phyloP scores from a whole-genome alignment of 148 eudicot genomes.

The Suaeda aralocaspica region DNA sequence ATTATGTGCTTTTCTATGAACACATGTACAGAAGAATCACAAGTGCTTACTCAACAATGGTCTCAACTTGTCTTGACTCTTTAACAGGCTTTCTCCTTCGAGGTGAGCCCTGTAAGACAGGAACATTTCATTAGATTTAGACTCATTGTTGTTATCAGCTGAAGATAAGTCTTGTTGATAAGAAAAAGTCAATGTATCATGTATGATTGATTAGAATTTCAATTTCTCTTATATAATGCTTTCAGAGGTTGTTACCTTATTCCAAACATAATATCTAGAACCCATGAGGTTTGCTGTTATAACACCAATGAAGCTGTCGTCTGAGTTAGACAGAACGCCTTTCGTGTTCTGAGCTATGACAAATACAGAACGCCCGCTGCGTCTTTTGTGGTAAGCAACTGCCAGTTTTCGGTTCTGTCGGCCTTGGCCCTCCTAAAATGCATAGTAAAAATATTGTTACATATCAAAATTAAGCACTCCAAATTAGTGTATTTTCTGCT shows the following conservation, averaged over 20 bases:
- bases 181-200: no score
- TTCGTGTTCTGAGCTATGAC: conserved; percentile 58
- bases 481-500: no score
- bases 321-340: conserved; percentile 45
- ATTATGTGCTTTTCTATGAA: no score
- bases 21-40: not conserved
- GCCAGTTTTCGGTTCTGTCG: conserved; percentile 87
- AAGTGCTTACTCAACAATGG: conserved; percentile 60
- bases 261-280: conserved; percentile 72
- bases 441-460: not conserved
- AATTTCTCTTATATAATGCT: no score
- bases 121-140: no score
- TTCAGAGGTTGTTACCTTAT: conserved; percentile 59
- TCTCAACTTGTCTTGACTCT: conserved; percentile 50
- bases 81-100: conserved; percentile 22
- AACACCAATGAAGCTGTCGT: conserved; percentile 64
- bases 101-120: conserved; percentile 48
- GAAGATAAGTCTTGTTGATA: no score
- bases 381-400: conserved; percentile 69
- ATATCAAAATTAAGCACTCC: not conserved
- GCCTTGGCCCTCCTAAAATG: conserved; percentile 79
- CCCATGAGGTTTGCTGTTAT: conserved; percentile 80
- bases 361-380: conserved; percentile 67
- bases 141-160: no score
- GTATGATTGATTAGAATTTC: no score